These are phyloP conservation scores for Cladosporium halotolerans DNA, from an alignment of 2,329 filamentous ascomycete genomes.

Conservation along the genomic window DNA sequence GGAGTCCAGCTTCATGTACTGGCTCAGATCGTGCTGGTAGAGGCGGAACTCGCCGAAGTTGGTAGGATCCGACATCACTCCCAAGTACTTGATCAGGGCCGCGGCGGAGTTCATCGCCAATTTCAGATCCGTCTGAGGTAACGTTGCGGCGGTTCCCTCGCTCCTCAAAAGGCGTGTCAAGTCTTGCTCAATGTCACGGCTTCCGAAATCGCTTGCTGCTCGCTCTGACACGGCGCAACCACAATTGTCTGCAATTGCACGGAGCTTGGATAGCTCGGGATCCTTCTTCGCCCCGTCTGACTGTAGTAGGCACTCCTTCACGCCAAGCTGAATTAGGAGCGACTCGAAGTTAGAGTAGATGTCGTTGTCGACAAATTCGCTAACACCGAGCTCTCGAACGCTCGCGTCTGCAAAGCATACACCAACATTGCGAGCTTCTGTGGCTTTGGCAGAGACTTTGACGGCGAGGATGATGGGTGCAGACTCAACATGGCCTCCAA, in stretches of 20 bases:
- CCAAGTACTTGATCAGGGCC: constrained; percentile 89
- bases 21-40: constrained; percentile 92
- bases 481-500: constrained; percentile 78
- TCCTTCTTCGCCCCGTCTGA: constrained; percentile 75
- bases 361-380: constrained; percentile 98
- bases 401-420: constrained; percentile 98
- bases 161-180: constrained; percentile 80
- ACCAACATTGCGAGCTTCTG: constrained; percentile 77
- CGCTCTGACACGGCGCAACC: constrained; percentile 85
- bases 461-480: constrained; percentile 93
- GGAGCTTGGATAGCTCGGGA: constrained; percentile 78
- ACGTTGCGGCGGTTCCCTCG: constrained; percentile 66
- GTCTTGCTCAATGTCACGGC: constrained; percentile 92
- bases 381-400: constrained; percentile 89
- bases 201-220: constrained; percentile 69
- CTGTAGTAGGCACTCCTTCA: constrained; percentile 88
- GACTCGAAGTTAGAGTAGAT: constrained; percentile 97
- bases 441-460: constrained; percentile 82
- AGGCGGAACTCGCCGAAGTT: constrained; percentile 97
- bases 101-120: constrained; percentile 93
- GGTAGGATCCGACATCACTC: constrained; percentile 79
- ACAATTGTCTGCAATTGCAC: constrained; percentile 84
- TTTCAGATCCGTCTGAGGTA: constrained; percentile 89
- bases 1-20: constrained; percentile 98
- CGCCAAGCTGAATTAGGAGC: constrained; percentile 88